Evolutionary conservation across 2,329 filamentous ascomycete species (phyloP).

Genomic region (Elsinoe perseae): DNA sequence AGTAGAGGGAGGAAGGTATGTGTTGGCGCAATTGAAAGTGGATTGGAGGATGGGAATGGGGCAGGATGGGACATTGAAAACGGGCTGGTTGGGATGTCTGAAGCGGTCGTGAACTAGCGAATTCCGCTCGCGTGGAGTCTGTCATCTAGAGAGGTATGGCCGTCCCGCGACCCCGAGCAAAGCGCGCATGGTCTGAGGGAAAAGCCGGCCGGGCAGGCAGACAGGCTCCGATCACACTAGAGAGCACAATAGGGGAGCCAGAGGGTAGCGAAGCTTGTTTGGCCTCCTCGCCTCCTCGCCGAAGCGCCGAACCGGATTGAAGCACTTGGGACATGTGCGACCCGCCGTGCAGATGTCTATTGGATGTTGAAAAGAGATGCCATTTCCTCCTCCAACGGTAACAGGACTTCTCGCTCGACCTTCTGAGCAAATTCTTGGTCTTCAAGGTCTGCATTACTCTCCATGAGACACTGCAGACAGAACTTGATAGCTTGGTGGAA

Average conservation of each 20-base stretch:
- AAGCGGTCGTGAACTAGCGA: not conserved
- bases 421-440: not conserved
- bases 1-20: slow-evolving; percentile 42
- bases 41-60: slow-evolving; percentile 89
- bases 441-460: not conserved
- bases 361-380: not conserved
- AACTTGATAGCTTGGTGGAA: not conserved
- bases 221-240: too few species aligned
- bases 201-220: too few species aligned
- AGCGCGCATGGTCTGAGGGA: too few species aligned
- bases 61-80: slow-evolving; percentile 77
- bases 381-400: not conserved
- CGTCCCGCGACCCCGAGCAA: too few species aligned
- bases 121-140: too few species aligned
- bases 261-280: too few species aligned
- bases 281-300: too few species aligned
- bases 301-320: too few species aligned
- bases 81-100: slow-evolving; percentile 53
- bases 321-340: too few species aligned
- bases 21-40: slow-evolving; percentile 75
- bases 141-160: too few species aligned
- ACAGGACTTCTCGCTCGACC: not conserved
- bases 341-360: too few species aligned
- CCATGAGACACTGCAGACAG: not conserved
- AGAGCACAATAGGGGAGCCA: too few species aligned